Evolutionary conservation across 805 yeast species (phyloP), one percentile per base, ranked within the genome.

Genomic region (Candida berthetii): DNA sequence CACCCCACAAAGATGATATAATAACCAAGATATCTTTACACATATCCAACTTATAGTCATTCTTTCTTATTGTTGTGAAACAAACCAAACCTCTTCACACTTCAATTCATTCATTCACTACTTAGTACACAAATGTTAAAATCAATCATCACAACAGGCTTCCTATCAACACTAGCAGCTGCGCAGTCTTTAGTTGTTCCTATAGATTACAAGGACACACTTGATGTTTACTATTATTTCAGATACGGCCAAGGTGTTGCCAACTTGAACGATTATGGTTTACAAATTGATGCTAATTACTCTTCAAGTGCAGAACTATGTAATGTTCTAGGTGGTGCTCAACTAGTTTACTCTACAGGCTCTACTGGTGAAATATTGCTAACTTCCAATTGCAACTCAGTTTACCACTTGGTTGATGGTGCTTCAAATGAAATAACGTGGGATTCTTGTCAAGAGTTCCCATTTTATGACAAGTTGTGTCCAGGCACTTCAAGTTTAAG

Each of bases 371-470:
- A 47, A 9, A 45, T 43, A 6, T 43, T 55, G 17, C 38, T 55
- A 33, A 48, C 58, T 4, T 31, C 54, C 20, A 48, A 55, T 48
- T 55, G 60, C 40, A 47, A 37, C 40, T 42, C 48, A 35, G 56
- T 55, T 24, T 54, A 45, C 43, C 38, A 39, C 36, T 35, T 55
- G 34, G 53, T 46, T 25, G 48, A 49, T 19, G 10, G 42, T 7
- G 40, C 43, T 4, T 37, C 34, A 13, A 33, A 45, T 17, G 39
- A 35, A 4, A 38, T 55, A 24, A 44, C 45, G 15, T 55, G 60
- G 60, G 27, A 39, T 8, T 35, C 49, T 9, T 55, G 60, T 45
- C 43, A 39, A 16, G 60, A 55, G 38, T 55, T 48, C 46, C 50
- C 59, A 42, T 50, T 52, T 49, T 50, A 44, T 38, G 40, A 46